phyloP scores from a whole-genome alignment of 108 stramenopile genomes.

The Pseudonitzschia pungens region DNA sequence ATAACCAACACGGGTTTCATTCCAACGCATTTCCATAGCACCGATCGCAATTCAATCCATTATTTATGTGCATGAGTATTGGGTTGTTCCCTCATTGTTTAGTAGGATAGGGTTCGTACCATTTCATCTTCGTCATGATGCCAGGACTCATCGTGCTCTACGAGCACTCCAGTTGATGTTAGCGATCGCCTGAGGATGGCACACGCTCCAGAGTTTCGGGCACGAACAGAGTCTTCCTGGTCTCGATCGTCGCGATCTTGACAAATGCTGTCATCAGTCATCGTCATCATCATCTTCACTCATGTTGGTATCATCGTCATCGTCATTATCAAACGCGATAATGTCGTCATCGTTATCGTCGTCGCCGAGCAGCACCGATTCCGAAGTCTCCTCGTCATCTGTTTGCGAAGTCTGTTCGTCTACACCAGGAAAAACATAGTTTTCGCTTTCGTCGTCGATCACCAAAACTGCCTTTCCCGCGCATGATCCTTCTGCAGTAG shows the following conservation, averaged over 20 bases:
- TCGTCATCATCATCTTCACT: neutral
- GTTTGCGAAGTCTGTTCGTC: neutral
- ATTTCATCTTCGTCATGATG: neutral
- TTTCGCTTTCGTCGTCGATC: neutral
- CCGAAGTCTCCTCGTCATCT: neutral
- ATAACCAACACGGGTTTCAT: too few relatives aligned
- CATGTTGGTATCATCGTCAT: neutral
- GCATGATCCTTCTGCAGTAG: neutral
- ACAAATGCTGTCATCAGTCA: neutral
- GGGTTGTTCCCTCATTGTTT: too few relatives aligned
- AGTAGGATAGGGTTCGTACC: neutral
- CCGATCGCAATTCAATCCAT: too few relatives aligned
- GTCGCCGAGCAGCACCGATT: neutral
- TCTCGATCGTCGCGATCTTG: conserved; percentile 4
- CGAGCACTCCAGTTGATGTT: neutral
- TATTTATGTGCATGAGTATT: too few relatives aligned
- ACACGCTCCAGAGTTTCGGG: neutral
- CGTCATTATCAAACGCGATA: neutral
- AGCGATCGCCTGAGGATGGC: neutral
- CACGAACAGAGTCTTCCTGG: neutral
- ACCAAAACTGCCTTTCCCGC: neutral
- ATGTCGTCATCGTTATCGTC: neutral
- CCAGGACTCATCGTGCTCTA: neutral
- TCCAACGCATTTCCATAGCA: too few relatives aligned
- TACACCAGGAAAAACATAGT: neutral